Evolutionary conservation across 371 early-diverging fungal species (phyloP), one percentile per base, ranked within the genome.

Genomic region (Syncephalis fuscata): DNA sequence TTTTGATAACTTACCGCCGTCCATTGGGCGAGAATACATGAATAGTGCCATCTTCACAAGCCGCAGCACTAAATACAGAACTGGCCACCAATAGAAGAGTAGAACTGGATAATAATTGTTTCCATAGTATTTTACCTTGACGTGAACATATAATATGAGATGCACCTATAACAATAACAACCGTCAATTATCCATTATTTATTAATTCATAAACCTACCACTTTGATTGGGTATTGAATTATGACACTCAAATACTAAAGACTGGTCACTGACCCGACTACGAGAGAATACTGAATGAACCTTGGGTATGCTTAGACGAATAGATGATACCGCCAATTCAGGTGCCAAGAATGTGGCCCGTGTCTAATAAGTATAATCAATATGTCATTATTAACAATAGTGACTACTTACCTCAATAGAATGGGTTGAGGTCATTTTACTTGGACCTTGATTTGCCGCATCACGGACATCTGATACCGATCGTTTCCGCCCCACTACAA

Each of bases 41-140:
- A 24, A 88, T 39, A 0, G 70, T 68, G 15, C 75, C 79, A 57
- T 86, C 82, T 44, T 76, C 74, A 51, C 80, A 80, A 0, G 76
- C 64, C 2, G 71, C 67, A 0, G 74, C 78, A 49, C 67, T 63
- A 51, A 76, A 85, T 1, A 53, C 40, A 0, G 58, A 53, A 42
- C 74, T 71, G n/a, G 81, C 82, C 1, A 71, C 60, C 54, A 82
- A 63, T 15, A 71, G 56, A 14, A 82, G 45, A 3, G 78, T 74
- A 3, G 70, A 55, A 41, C 68, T 66, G 1, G 74, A 67, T 3
- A 85, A 42, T 47, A 70, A 73, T 44, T 82, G 78, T 3, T 56
- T 58, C 81, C 86, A 85, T 0, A 74, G 20, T 1, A 64, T 48
- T 1, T 47, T 39, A 3, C 74, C 74, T 45, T 65, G 55, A 19